Base-by-base conservation (phyloP, 2,329 filamentous ascomycete species). In the Xylaria polymorpha region DNA sequence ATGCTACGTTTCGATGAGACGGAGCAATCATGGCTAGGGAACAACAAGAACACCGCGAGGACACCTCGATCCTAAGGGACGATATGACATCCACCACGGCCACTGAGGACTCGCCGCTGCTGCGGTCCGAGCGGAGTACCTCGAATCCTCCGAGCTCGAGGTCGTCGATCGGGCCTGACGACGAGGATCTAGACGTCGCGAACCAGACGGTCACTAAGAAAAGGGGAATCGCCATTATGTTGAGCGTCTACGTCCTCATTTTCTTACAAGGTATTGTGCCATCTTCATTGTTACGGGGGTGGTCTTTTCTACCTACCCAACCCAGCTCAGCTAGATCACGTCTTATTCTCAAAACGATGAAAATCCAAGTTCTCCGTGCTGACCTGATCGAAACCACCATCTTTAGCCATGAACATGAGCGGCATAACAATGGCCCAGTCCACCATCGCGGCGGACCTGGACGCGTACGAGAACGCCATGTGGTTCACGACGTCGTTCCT, bases 401-500 rank as follows among this genome's bases (percentile, higher is more conserved):
- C n/a, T n/a, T 8, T 4, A 86, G 85, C 86, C 6, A 82, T 87
- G 70, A 96, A 96, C 76, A 93, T 94, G 81, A 93, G 90, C 14
- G 90, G 93, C 73, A 90, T 97, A 77, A 92, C 92, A 6, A 94
- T 94, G 65, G 92, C 91, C 1, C 93, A 96, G 80, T 92, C 90
- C 8, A 85, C 85, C 59, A 93, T 97, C 72, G 92, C 93, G 1
- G 86, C 86, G 8, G 92, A 95, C 72, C 83, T 97, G 1, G 85
- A 92, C 79, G 88, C 92, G 1, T 94, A 93, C 75, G 88, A 90
- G 65, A 83, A 89, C 64, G 90, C 89, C 43, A 92, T 89, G 79
- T 97, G 93, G 93, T 94, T 96, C 77, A 94, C 91, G 8, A 93
- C 91, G 39, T 85, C 91, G 2, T 97, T 93, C 77, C 84, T 96